Percentiles rank a stretch among this genome's conserved stretches.
phyloP scores from a whole-genome alignment of 2,329 filamentous ascomycete species.

The Venturia nashicola region DNA sequence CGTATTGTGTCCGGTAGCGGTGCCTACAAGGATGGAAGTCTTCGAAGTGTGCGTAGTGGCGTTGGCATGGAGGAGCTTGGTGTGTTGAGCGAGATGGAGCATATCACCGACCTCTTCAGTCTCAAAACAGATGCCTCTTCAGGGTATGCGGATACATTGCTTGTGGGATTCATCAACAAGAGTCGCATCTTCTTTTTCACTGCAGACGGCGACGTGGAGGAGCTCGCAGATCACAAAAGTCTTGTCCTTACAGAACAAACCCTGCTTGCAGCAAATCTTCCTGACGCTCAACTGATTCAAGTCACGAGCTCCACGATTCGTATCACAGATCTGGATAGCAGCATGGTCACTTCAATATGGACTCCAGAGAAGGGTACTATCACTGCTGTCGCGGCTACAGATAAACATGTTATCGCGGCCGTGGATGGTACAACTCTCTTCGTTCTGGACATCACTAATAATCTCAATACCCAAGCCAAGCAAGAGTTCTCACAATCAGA shows the following conservation, averaged over 20 bases:
- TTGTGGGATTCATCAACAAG: slow-evolving; percentile 72
- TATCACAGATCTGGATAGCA: slow-evolving; percentile 48
- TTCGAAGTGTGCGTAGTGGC: slow-evolving; percentile 84
- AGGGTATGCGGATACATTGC: slow-evolving; percentile 52
- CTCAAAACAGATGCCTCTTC: slow-evolving; percentile 41
- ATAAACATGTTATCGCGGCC: slow-evolving; percentile 57
- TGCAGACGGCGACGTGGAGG: slow-evolving; percentile 66
- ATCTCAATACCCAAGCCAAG: slow-evolving; percentile 44
- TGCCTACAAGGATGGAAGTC: slow-evolving; percentile 74
- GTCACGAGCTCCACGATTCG: slow-evolving; percentile 54
- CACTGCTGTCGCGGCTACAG: slow-evolving; percentile 66
- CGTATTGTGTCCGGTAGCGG: slow-evolving; percentile 88
- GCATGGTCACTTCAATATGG: slow-evolving; percentile 44
- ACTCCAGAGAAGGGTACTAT: slow-evolving; percentile 43
- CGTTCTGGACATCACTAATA: slow-evolving; percentile 50
- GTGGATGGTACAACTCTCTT: slow-evolving; percentile 62
- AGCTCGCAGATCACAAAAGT: slow-evolving; percentile 64
- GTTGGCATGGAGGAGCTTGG: slow-evolving; percentile 85
- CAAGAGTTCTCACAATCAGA: slow-evolving; percentile 53
- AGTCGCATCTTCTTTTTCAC: slow-evolving; percentile 75
- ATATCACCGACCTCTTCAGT: slow-evolving; percentile 62
- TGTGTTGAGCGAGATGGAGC: slow-evolving; percentile 64
- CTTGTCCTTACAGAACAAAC: slow-evolving; percentile 60
- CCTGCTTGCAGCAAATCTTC: slow-evolving; percentile 55
- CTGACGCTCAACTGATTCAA: slow-evolving; percentile 65